These are phyloP conservation scores for Eucalyptus grandis DNA, from an alignment of 345 rosid genomes.

Conservation along the genomic window DNA sequence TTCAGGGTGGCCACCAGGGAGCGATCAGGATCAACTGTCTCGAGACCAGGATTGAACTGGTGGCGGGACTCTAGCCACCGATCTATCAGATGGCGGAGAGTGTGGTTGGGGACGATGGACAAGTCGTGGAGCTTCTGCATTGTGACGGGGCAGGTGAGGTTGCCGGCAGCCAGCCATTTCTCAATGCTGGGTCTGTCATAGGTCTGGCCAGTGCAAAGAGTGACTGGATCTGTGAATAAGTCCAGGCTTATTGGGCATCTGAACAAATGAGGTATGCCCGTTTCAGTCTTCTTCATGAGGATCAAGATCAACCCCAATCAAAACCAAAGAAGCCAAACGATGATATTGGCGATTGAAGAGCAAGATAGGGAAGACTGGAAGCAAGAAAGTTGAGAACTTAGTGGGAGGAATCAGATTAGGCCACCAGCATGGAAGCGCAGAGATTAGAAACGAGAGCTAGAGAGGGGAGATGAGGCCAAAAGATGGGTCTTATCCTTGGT, in stretches of 20 bases:
- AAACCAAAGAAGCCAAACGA: background rate
- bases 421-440: background rate
- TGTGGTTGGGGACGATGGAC: constrained; percentile 51
- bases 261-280: constrained; percentile 38
- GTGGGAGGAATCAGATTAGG: background rate
- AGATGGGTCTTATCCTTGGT: constrained; percentile 1
- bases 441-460: background rate
- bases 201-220: constrained; percentile 66
- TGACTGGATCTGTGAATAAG: constrained; percentile 56
- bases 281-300: constrained; percentile 6
- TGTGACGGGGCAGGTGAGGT: constrained; percentile 64
- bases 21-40: background rate
- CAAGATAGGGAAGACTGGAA: background rate
- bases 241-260: constrained; percentile 66
- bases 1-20: constrained; percentile 15
- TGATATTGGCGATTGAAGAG: background rate
- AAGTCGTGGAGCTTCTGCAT: constrained; percentile 58
- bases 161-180: constrained; percentile 49
- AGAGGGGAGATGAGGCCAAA: background rate
- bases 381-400: background rate
- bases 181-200: constrained; percentile 58
- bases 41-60: constrained; percentile 3
- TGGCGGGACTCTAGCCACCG: constrained; percentile 32
- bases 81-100: constrained; percentile 47
- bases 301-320: background rate